These are phyloP conservation scores for Ogataea naganishii DNA, from an alignment of 805 yeast species.

Conservation along the genomic window DNA sequence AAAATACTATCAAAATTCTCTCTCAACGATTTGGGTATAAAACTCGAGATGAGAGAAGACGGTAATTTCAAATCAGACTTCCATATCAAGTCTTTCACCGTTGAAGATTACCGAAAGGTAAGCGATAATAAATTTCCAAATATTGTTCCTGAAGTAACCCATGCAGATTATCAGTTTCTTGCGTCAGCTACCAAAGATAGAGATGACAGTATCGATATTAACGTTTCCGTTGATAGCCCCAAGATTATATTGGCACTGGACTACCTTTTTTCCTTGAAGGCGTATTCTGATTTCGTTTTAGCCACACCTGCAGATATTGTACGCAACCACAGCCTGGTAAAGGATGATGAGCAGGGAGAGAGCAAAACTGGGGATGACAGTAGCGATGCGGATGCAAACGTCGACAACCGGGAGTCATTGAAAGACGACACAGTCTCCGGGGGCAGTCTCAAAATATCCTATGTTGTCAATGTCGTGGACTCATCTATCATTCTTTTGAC, in stretches of 20 bases:
- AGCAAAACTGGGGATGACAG: conserved; percentile 3
- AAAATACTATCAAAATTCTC: conserved; percentile 48
- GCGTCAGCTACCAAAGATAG: conserved; percentile 41
- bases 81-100: conserved; percentile 62
- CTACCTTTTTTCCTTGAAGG: conserved; percentile 68
- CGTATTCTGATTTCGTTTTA: conserved; percentile 47
- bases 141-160: conserved; percentile 62
- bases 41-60: conserved; percentile 41
- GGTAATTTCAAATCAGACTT: conserved; percentile 53
- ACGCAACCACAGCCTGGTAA: neutral
- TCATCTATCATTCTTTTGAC: conserved; percentile 76
- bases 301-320: conserved; percentile 5
- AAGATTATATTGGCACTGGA: conserved; percentile 77
- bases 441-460: conserved; percentile 27
- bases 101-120: conserved; percentile 60
- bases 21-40: conserved; percentile 47
- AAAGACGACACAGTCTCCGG: too few relatives aligned
- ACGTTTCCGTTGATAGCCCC: conserved; percentile 72
- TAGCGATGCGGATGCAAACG: conserved; percentile 6
- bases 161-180: conserved; percentile 63
- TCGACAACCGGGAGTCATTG: too few relatives aligned
- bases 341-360: neutral
- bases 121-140: conserved; percentile 68
- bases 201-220: conserved; percentile 33
- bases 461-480: conserved; percentile 61